Percentiles rank a stretch among this genome's conserved stretches.
Conservation (phyloP, 2,329 filamentous ascomycete genomes). For the Endocalyx cinctus region DNA sequence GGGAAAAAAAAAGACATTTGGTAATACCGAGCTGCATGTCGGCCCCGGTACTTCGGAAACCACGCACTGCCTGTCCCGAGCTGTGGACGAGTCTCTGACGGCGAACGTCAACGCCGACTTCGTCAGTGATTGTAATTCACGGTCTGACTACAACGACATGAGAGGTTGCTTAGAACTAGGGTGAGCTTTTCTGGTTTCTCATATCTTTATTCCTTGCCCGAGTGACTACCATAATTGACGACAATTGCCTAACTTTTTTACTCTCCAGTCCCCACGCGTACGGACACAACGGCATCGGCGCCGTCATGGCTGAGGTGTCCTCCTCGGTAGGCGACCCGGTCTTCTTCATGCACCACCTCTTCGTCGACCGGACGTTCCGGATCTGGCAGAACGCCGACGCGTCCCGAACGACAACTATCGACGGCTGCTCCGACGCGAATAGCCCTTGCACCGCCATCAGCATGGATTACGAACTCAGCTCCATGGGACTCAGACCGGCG, state of each 20-base stretch:
- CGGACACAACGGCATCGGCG: slow-evolving; percentile 31
- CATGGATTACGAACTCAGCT: slow-evolving; percentile 20
- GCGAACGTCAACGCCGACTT: slow-evolving; percentile 24
- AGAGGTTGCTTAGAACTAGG: slow-evolving; percentile 28
- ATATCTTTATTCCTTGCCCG: not conserved
- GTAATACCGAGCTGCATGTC: slow-evolving; percentile 22
- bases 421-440: slow-evolving; percentile 21
- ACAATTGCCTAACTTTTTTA: no score
- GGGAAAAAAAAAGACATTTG: slow-evolving; percentile 28
- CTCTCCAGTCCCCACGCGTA: slow-evolving; percentile 32
- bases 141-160: slow-evolving; percentile 25
- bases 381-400: slow-evolving; percentile 28
- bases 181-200: slow-evolving; percentile 17
- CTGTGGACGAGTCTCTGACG: slow-evolving; percentile 27
- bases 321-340: slow-evolving; percentile 29
- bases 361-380: slow-evolving; percentile 30
- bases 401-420: slow-evolving; percentile 21
- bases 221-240: no score
- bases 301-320: slow-evolving; percentile 30
- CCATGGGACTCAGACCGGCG: slow-evolving; percentile 21
- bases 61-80: slow-evolving; percentile 29
- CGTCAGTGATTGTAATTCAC: slow-evolving; percentile 27
- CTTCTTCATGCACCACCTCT: slow-evolving; percentile 31
- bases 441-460: slow-evolving; percentile 24
- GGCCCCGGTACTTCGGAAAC: slow-evolving; percentile 22